phyloP scores from a whole-genome alignment of 2,329 filamentous ascomycete species.

The Sordariomycetes sp. region DNA sequence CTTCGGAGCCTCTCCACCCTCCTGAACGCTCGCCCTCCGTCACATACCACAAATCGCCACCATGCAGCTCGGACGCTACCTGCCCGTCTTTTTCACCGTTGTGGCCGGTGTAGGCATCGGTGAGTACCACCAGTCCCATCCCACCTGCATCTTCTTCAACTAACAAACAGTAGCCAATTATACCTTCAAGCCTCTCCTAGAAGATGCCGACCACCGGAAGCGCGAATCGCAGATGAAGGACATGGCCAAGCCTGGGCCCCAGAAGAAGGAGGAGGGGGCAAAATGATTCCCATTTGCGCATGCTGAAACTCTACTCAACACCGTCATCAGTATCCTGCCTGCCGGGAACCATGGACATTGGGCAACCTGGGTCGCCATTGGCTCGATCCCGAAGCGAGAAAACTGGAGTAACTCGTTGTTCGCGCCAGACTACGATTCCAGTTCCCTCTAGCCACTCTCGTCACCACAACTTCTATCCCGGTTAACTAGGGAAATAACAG shows the following conservation, averaged over 20 bases:
- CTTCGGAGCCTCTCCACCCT: neutral
- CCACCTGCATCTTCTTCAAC: neutral
- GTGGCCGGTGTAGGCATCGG: constrained; percentile 2
- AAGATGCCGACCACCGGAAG: constrained; percentile 1
- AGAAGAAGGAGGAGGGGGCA: neutral
- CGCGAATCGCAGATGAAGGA: neutral
- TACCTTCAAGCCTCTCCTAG: constrained; percentile 4
- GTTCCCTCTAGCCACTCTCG: too few relatives aligned
- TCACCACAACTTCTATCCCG: too few relatives aligned
- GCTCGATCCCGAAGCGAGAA: neutral
- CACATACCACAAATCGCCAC: neutral
- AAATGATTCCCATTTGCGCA: neutral
- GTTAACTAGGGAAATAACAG: too few relatives aligned
- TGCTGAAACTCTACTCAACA: neutral
- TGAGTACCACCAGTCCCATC: neutral
- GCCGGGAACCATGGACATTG: neutral
- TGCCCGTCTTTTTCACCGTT: constrained; percentile 1
- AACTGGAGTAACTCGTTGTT: too few relatives aligned
- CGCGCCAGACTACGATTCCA: too few relatives aligned
- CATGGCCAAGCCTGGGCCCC: neutral
- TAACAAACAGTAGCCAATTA: constrained; percentile 2
- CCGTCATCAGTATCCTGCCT: neutral
- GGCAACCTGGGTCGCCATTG: neutral
- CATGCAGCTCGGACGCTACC: constrained; percentile 2
- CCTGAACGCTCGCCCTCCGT: neutral